Conservation (phyloP, 2,329 filamentous ascomycete species). For the Pseudopithomyces chartarum region DNA sequence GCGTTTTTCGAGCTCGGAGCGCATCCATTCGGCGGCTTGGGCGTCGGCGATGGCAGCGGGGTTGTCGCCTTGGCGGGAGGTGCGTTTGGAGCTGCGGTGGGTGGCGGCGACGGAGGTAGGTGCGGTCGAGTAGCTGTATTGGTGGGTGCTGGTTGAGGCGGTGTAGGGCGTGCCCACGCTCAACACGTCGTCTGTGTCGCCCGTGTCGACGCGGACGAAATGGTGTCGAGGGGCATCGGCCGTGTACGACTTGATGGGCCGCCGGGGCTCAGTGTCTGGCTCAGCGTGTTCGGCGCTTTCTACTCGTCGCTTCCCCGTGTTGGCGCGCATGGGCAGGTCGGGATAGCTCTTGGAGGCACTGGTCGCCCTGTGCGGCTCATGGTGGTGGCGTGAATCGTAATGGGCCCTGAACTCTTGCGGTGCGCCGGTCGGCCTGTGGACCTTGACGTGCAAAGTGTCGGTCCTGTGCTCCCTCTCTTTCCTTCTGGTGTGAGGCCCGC, state of each 20-base stretch:
- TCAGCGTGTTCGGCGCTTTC: slow-evolving; percentile 29
- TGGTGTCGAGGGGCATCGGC: slow-evolving; percentile 25
- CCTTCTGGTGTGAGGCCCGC: slow-evolving; percentile 25
- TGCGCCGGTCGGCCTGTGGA: slow-evolving; percentile 36
- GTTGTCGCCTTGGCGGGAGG: slow-evolving; percentile 42
- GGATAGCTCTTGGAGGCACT: slow-evolving; percentile 31
- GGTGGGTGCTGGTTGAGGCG: slow-evolving; percentile 46
- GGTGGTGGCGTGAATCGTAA: slow-evolving; percentile 21
- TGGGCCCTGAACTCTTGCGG: slow-evolving; percentile 34
- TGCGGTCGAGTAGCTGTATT: slow-evolving; percentile 46
- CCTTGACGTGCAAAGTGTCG: slow-evolving; percentile 25
- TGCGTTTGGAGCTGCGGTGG: slow-evolving; percentile 46
- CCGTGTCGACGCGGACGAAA: slow-evolving; percentile 25
- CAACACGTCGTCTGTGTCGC: slow-evolving; percentile 35
- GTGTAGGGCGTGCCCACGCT: slow-evolving; percentile 50
- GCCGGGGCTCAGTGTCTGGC: slow-evolving; percentile 27
- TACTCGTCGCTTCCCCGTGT: slow-evolving; percentile 39
- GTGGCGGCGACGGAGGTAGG: slow-evolving; percentile 50
- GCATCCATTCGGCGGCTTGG: slow-evolving; percentile 51
- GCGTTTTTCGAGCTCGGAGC: slow-evolving; percentile 48
- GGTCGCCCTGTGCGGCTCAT: slow-evolving; percentile 27
- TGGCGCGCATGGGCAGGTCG: slow-evolving; percentile 34
- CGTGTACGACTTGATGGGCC: slow-evolving; percentile 24
- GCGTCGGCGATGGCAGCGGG: slow-evolving; percentile 46
- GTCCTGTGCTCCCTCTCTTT: slow-evolving; percentile 26